Conservation (phyloP, 192 early-diverging fungal genomes). For the Blastocladiella britannica region DNA sequence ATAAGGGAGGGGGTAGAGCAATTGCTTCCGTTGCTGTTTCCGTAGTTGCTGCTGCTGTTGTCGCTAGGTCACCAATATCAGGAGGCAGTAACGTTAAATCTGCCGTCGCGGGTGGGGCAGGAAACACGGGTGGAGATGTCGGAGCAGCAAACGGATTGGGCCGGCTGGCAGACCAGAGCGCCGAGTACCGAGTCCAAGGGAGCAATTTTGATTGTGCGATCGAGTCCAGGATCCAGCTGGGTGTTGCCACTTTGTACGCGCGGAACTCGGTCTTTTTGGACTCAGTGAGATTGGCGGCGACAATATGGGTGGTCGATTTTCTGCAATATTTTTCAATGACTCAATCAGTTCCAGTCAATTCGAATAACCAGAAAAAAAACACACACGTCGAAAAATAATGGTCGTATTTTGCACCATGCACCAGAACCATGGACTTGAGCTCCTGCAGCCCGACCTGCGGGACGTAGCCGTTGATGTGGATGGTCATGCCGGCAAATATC, state of each 20-base stretch:
- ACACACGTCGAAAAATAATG: not conserved
- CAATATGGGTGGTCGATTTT: conserved; percentile 36
- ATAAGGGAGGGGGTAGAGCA: no score
- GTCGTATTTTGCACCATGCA: not conserved
- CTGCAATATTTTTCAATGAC: no score
- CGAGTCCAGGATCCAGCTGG: conserved; percentile 59
- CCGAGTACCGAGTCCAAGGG: conserved; percentile 40
- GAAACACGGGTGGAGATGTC: conserved; percentile 16
- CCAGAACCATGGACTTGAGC: not conserved
- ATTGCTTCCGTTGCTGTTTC: not conserved
- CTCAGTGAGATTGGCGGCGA: conserved; percentile 40
- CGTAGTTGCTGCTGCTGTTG: not conserved
- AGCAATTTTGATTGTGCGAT: conserved; percentile 33
- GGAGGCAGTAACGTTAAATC: not conserved
- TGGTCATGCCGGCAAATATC: not conserved
- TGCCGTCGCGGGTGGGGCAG: conserved; percentile 4
- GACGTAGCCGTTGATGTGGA: not conserved
- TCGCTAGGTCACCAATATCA: not conserved
- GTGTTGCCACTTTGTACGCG: conserved; percentile 41
- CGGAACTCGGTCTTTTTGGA: conserved; percentile 42
- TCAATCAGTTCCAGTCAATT: no score
- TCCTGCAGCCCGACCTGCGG: not conserved
- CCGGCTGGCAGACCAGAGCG: no score
- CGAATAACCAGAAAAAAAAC: no score
- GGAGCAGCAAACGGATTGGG: conserved; percentile 11